Conservation (phyloP, 2,329 filamentous ascomycete species). For the Rasamsonia emersonii region DNA sequence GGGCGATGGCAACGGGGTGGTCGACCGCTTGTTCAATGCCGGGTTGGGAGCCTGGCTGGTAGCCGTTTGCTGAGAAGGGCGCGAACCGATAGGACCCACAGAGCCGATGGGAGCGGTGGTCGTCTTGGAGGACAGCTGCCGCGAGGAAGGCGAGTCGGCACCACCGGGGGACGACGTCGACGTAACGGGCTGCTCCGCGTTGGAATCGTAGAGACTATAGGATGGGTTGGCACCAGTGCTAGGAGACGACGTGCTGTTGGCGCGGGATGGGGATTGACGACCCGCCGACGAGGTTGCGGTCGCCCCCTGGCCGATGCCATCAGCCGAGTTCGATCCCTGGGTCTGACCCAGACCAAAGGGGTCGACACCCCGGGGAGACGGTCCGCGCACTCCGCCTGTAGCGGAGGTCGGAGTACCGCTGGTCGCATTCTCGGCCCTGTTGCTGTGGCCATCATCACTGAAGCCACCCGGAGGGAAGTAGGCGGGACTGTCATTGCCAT, state of each 20-base stretch:
- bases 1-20: slow-evolving; percentile 85
- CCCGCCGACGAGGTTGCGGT: slow-evolving; percentile 33
- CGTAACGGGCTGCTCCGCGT: slow-evolving; percentile 60
- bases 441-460: slow-evolving; percentile 52
- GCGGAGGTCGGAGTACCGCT: slow-evolving; percentile 52
- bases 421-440: slow-evolving; percentile 58
- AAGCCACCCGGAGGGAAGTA: slow-evolving; percentile 61
- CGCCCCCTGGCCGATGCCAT: slow-evolving; percentile 41
- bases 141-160: slow-evolving; percentile 61
- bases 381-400: slow-evolving; percentile 56
- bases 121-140: slow-evolving; percentile 49
- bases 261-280: slow-evolving; percentile 54
- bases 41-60: slow-evolving; percentile 43
- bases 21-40: slow-evolving; percentile 69
- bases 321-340: slow-evolving; percentile 41
- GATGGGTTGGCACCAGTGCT: slow-evolving; percentile 33
- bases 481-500: slow-evolving; percentile 61
- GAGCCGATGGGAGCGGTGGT: slow-evolving; percentile 48
- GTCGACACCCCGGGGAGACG: slow-evolving; percentile 75
- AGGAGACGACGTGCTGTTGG: slow-evolving; percentile 80
- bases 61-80: slow-evolving; percentile 57
- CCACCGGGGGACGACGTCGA: slow-evolving; percentile 79
- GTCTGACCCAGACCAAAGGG: slow-evolving; percentile 49
- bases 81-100: slow-evolving; percentile 89
- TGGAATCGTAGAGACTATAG: slow-evolving; percentile 53